Conservation (phyloP, 441 rosid genomes). For the Adansonia rubrostipa region DNA sequence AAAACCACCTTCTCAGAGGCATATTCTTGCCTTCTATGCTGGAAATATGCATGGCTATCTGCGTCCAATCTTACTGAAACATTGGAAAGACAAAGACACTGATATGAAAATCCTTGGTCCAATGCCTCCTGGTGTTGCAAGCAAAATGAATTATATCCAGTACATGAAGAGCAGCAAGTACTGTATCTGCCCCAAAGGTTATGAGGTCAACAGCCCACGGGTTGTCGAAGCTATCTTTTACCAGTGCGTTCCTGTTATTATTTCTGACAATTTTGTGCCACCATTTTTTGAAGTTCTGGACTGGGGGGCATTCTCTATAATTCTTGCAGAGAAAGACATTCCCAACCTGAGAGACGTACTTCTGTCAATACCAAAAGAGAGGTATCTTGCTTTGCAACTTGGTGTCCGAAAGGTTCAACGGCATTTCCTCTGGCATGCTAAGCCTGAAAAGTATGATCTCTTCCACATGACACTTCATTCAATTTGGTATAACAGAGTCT, state of each 20-base stretch:
- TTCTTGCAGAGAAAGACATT: constrained; percentile 80
- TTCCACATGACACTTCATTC: constrained; percentile 94
- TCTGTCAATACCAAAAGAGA: constrained; percentile 62
- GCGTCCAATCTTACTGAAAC: constrained; percentile 63
- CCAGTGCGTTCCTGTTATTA: constrained; percentile 85
- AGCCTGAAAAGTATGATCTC: constrained; percentile 79
- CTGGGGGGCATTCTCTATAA: constrained; percentile 72
- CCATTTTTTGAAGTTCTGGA: constrained; percentile 85
- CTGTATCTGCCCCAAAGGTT: constrained; percentile 88
- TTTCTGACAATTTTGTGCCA: constrained; percentile 86
- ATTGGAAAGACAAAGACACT: constrained; percentile 86
- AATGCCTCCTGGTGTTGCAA: constrained; percentile 87
- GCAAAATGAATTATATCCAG: constrained; percentile 87
- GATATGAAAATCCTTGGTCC: constrained; percentile 77
- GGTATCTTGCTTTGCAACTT: constrained; percentile 66
- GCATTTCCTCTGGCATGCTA: constrained; percentile 87
- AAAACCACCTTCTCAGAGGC: constrained; percentile 68
- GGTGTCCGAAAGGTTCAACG: constrained; percentile 74
- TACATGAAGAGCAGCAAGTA: constrained; percentile 92
- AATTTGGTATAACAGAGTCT: constrained; percentile 83
- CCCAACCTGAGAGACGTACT: constrained; percentile 69
- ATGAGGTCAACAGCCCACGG: constrained; percentile 89
- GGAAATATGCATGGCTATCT: constrained; percentile 85
- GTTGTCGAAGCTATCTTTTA: constrained; percentile 86
- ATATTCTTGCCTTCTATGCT: constrained; percentile 80